Percentiles rank a stretch among this genome's conserved stretches.
phyloP scores from a whole-genome alignment of 768 basidiomycete genomes.

The Lentinula raphanica region DNA sequence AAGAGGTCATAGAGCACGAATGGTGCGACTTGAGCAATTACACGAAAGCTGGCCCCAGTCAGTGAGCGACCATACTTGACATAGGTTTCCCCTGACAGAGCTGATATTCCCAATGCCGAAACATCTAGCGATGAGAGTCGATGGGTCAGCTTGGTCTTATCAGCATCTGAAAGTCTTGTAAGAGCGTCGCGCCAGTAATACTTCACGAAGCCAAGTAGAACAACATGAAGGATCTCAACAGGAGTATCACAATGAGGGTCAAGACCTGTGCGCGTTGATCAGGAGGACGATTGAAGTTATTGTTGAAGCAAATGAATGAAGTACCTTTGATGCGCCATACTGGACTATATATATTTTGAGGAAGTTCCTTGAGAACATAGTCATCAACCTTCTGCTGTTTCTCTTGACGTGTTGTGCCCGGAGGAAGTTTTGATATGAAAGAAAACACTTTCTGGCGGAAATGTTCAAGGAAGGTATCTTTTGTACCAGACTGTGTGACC shows the following conservation, averaged over 20 bases:
- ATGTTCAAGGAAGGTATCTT: too few species aligned
- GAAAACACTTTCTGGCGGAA: too few species aligned
- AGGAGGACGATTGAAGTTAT: neutral
- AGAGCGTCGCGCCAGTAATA: slow-evolving; percentile 22
- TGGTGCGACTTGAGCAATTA: too few species aligned
- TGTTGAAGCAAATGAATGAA: slow-evolving; percentile 4
- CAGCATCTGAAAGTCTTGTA: slow-evolving; percentile 1
- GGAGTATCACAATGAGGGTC: slow-evolving; percentile 31
- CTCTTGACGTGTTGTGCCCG: neutral
- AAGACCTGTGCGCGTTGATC: slow-evolving; percentile 18
- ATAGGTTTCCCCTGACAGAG: slow-evolving; percentile 14
- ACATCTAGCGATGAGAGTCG: slow-evolving; percentile 14
- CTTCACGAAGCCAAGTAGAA: slow-evolving; percentile 30
- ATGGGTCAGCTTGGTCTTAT: slow-evolving; percentile 10
- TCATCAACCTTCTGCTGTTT: neutral
- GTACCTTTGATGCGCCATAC: slow-evolving; percentile 17
- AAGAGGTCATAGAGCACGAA: slow-evolving; percentile 18
- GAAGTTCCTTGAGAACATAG: neutral
- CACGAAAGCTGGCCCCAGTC: slow-evolving; percentile 14
- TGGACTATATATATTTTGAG: slow-evolving; percentile 10
- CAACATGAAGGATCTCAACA: slow-evolving; percentile 32
- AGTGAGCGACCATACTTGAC: slow-evolving; percentile 21
- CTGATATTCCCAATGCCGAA: slow-evolving; percentile 13
- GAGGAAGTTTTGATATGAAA: neutral
- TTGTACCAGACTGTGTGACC: too few species aligned